Base-by-base conservation (phyloP, 2,329 filamentous ascomycete genomes). In the Cladophialophora carrionii region DNA sequence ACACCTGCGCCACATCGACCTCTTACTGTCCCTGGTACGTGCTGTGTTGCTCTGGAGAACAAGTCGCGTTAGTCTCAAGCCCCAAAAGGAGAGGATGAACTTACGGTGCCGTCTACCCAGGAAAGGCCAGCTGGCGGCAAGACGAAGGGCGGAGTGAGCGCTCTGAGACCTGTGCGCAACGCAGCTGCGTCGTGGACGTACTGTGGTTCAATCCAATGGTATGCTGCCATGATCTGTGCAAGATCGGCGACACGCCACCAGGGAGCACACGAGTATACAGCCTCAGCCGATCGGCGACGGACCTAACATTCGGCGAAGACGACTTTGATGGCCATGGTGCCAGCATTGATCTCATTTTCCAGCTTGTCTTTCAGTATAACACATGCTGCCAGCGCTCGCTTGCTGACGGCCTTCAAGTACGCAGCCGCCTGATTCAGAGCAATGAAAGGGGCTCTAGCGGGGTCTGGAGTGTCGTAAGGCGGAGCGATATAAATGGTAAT, bases 271-370 rank as follows among this genome's bases (percentile, higher is more conserved):
- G 46, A 54, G 46, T 53, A 61, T 17, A n/a, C 29, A 49, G 32
- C 55, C 12, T n/a, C 43, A 3, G 29, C 22, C 49, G 61, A 43
- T 26, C 34, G 49, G 34, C 59, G 56, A 62, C 65, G 58, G 46
- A 67, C n/a, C 65, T 67, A 67, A 51, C 65, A 65, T 49, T 67
- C 59, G 37, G 49, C 59, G 49, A 67, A 64, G 31, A 56, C 59
- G n/a, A 67, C 43, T 37, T 62, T 34, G 46, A 65, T 20, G 34
- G 53, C 43, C 22, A 54, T 37, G 20, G 49, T 43, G 9, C 65
- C 62, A 14, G 54, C 34, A 34, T 60, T 62, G 55, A 67, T 59
- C 9, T 32, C 20, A 20, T 52, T 49, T 24, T 59, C 32, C n/a
- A 67, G 22, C 17, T 49, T 31, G 14, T 49, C 20, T 51, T 49